A percentile compares a stretch with the other conserved stretches of the same genome.
phyloP scores from a whole-genome alignment of 352 stramenopile species.

The Ochromonadaceae sp. region DNA sequence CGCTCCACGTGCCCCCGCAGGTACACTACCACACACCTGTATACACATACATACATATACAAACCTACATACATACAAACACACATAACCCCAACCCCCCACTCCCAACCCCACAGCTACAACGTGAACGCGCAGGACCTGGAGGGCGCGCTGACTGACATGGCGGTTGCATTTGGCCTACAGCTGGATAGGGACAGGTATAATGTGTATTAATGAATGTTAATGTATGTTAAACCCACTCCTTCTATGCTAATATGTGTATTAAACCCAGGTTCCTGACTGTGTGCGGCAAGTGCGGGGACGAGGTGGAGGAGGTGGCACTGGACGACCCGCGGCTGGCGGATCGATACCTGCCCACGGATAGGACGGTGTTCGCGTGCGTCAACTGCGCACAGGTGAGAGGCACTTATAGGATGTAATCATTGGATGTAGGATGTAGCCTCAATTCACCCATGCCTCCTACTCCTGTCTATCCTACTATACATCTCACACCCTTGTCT shows the following conservation, averaged over 20 bases:
- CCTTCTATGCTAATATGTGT: too few relatives aligned
- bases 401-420: not conserved
- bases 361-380: not conserved
- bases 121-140: not conserved
- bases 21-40: too few relatives aligned
- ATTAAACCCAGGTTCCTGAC: constrained; percentile 13
- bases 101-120: too few relatives aligned
- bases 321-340: not conserved
- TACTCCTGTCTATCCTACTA: not conserved
- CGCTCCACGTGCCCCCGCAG: not conserved
- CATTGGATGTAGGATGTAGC: not conserved
- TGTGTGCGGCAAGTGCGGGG: constrained; percentile 15
- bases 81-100: too few relatives aligned
- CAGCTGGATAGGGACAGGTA: not conserved
- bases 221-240: too few relatives aligned
- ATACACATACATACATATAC: too few relatives aligned
- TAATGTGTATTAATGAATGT: too few relatives aligned
- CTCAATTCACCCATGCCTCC: not conserved
- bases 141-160: not conserved
- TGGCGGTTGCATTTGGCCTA: not conserved
- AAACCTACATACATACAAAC: too few relatives aligned
- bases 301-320: not conserved
- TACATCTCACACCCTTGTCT: not conserved
- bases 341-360: not conserved
- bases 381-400: not conserved